These are phyloP conservation scores for Pascua sp. DNA, from an alignment of 1,284 basidiomycete species.

Conservation along the genomic window DNA sequence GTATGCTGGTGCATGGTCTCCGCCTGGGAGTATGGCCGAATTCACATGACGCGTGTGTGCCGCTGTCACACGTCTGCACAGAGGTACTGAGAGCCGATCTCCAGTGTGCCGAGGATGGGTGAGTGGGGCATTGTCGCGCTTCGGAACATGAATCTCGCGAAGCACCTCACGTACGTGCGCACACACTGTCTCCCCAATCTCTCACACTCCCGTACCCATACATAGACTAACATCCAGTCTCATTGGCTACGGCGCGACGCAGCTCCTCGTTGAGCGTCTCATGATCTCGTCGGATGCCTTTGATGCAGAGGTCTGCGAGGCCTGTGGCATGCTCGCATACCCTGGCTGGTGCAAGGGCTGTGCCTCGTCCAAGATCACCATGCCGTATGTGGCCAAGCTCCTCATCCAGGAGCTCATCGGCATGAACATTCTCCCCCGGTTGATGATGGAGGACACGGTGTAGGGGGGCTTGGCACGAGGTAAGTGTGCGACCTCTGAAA, in stretches of 20 bases:
- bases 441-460: slow-evolving; percentile 63
- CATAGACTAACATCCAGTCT: slow-evolving; percentile 55
- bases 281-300: slow-evolving; percentile 99
- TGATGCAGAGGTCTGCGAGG: slow-evolving; percentile 91
- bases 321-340: slow-evolving; percentile 94
- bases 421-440: slow-evolving; percentile 86
- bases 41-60: too few relatives aligned
- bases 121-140: too few relatives aligned
- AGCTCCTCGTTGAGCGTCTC: slow-evolving; percentile 88
- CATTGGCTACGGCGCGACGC: slow-evolving; percentile 93
- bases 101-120: too few relatives aligned
- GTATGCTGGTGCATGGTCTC: too few relatives aligned
- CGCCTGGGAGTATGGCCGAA: too few relatives aligned
- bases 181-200: too few relatives aligned
- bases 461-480: too few relatives aligned
- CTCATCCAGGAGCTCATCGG: slow-evolving; percentile 97
- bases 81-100: too few relatives aligned
- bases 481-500: not conserved
- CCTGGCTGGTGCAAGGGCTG: slow-evolving; percentile 89
- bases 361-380: slow-evolving; percentile 93
- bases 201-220: not conserved
- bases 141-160: too few relatives aligned
- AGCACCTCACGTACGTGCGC: too few relatives aligned
- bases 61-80: too few relatives aligned
- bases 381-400: slow-evolving; percentile 96